A percentile compares a stretch with the other conserved stretches of the same genome.
Evolutionary conservation across 106 monocot species (phyloP).

Genomic region (Xerophyta viscosa): DNA sequence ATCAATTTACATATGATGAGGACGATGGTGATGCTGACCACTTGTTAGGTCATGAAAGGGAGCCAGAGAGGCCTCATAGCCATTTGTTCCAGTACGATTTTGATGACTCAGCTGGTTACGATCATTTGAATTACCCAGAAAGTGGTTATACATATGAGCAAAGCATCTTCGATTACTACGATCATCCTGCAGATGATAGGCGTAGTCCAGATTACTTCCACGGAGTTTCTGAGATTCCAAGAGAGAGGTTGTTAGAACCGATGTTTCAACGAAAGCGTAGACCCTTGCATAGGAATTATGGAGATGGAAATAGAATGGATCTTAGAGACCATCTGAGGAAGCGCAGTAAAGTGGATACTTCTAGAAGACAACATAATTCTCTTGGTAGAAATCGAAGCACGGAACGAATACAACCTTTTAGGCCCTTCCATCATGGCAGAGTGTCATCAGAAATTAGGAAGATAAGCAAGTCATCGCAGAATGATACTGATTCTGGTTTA

Average conservation of each 20-base stretch:
- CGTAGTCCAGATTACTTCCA: slow-evolving; percentile 18
- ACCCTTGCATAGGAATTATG: neutral
- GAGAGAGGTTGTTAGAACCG: slow-evolving; percentile 16
- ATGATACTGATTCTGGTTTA: neutral
- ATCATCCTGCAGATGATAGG: slow-evolving; percentile 13
- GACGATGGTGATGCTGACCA: slow-evolving; percentile 39
- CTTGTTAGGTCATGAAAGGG: slow-evolving; percentile 17
- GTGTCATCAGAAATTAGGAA: slow-evolving; percentile 11
- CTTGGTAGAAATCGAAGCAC: neutral
- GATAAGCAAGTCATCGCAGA: neutral
- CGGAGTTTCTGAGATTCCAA: neutral
- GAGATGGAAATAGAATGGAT: slow-evolving; percentile 8
- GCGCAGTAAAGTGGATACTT: slow-evolving; percentile 19
- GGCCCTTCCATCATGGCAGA: slow-evolving; percentile 6
- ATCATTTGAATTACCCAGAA: slow-evolving; percentile 16
- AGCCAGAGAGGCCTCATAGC: slow-evolving; percentile 14
- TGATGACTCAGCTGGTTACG: slow-evolving; percentile 21
- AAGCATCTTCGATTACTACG: neutral
- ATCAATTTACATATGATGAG: slow-evolving; percentile 28
- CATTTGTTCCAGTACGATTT: slow-evolving; percentile 20
- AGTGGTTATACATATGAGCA: slow-evolving; percentile 10
- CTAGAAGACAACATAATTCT: slow-evolving; percentile 2
- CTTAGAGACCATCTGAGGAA: slow-evolving; percentile 31
- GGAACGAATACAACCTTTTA: slow-evolving; percentile 3
- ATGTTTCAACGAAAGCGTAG: slow-evolving; percentile 5